These are phyloP conservation scores for Hypoxylon sp. DNA, from an alignment of 2,329 filamentous ascomycete species.

Conservation along the genomic window DNA sequence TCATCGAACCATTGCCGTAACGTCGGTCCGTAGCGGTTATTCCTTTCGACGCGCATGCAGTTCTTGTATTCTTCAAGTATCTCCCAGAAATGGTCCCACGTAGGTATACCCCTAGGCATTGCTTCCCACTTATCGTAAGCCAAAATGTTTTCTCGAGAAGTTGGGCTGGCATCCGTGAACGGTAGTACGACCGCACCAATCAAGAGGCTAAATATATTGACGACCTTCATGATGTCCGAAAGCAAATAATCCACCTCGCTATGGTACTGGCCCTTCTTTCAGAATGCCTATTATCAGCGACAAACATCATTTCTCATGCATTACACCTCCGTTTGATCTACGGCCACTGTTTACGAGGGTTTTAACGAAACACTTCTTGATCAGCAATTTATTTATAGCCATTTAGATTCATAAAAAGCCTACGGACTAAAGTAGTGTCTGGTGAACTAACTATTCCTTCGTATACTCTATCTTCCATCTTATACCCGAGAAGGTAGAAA, in stretches of 20 bases:
- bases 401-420: not conserved
- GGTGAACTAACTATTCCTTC: not conserved
- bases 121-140: slow-evolving; percentile 7
- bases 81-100: slow-evolving; percentile 10
- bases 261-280: not conserved
- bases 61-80: slow-evolving; percentile 9
- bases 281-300: not conserved
- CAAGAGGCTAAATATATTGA: slow-evolving; percentile 10
- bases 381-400: not conserved
- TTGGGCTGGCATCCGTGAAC: not conserved
- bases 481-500: not conserved
- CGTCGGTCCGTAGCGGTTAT: not conserved
- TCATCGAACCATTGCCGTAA: slow-evolving; percentile 12
- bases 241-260: slow-evolving; percentile 7
- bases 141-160: not conserved
- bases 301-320: not conserved
- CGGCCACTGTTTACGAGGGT: not conserved
- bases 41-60: slow-evolving; percentile 12
- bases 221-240: slow-evolving; percentile 11
- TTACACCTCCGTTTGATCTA: not conserved
- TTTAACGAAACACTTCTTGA: not conserved
- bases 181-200: slow-evolving; percentile 6
- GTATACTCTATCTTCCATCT: not conserved
- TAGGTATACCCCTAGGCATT: not conserved
- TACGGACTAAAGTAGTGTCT: not conserved